Base-by-base conservation (phyloP, 2,329 filamentous ascomycete genomes). In the Drechmeria coniospora region DNA sequence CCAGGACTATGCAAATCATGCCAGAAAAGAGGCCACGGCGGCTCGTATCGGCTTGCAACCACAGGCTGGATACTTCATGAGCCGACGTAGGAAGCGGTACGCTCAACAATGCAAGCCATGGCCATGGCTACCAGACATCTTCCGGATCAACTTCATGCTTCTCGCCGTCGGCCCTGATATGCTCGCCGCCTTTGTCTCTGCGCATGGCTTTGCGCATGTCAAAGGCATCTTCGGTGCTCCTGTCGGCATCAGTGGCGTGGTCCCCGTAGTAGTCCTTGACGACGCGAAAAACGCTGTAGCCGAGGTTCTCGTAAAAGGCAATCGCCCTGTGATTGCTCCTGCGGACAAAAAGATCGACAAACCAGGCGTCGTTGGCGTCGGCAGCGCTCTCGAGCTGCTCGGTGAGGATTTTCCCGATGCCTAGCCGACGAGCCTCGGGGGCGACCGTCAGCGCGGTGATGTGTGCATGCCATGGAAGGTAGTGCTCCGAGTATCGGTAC, bases 391-490 rank as follows among this genome's bases (percentile, higher is more conserved):
- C 87, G 17, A 98, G 65, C 31, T 81, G 74, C 44, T 79, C 68
- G 0, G 79, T 84, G 21, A 98, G 65, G 25, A 79, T 76, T 33
- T 79, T 82, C 27, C 87, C 90, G 42, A 94, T 79, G 11, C 90
- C 87, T 11, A 90, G 67, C 23, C 90, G 72, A 16, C 90, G 76
- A 27, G 83, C 83, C 31, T 78, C 73, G 0, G 90, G 90, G 1
- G 87, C 78, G 13, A 98, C 82, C 1, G 90, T 95, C 28, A 98
- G 65, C 20, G 87, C 90, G 4, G 90, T 98, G 48, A 98, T 92
- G 56, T 98, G 90, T 13, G 84, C 87, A 58, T 98, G 90, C 82
- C 84, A 95, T n/a, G 87, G 87, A n/a, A 93, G 77, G 57, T 92
- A 92, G 57, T 94, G 84, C 44, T 77, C 67, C 27, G 82, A 90